phyloP scores from a whole-genome alignment of 2,329 filamentous ascomycete species.

The Hirsutella thompsonii region DNA sequence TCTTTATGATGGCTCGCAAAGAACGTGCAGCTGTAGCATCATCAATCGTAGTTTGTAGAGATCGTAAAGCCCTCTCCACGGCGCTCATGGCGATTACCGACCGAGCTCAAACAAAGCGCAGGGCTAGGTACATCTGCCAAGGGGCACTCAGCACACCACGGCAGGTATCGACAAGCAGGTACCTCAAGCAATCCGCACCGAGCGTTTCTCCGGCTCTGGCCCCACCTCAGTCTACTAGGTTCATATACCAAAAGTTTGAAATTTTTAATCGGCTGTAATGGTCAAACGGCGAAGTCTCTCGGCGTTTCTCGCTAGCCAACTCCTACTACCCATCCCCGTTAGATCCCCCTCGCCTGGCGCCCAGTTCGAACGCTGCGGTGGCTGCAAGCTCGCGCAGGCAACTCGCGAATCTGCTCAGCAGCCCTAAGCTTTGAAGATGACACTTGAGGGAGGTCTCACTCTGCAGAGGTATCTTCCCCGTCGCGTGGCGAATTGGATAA shows the following conservation, averaged over 20 bases:
- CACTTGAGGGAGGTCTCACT: constrained; percentile 60
- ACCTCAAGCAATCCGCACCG: no score
- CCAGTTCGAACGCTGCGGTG: constrained; percentile 59
- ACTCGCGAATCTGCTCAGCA: constrained; percentile 46
- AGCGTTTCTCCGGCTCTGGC: no score
- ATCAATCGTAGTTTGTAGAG: no score
- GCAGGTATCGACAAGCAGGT: no score
- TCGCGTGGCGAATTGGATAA: constrained; percentile 58
- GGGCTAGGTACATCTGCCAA: no score
- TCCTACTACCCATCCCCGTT: constrained; percentile 39
- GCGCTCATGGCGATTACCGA: no score
- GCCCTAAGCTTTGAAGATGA: constrained; percentile 58
- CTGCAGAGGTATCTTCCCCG: constrained; percentile 60
- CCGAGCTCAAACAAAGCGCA: no score
- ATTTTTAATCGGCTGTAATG: constrained; percentile 40
- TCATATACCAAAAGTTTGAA: neutral
- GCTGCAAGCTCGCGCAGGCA: constrained; percentile 52
- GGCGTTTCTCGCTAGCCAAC: constrained; percentile 24
- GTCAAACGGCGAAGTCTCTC: constrained; percentile 47
- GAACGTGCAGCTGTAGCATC: no score
- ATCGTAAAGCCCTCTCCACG: no score
- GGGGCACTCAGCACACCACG: no score
- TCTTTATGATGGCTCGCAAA: no score
- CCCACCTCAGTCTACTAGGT: no score
- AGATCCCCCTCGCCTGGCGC: constrained; percentile 43